Evolutionary conservation across 768 basidiomycete species (phyloP).

Genomic region (Roridomyces roridus): DNA sequence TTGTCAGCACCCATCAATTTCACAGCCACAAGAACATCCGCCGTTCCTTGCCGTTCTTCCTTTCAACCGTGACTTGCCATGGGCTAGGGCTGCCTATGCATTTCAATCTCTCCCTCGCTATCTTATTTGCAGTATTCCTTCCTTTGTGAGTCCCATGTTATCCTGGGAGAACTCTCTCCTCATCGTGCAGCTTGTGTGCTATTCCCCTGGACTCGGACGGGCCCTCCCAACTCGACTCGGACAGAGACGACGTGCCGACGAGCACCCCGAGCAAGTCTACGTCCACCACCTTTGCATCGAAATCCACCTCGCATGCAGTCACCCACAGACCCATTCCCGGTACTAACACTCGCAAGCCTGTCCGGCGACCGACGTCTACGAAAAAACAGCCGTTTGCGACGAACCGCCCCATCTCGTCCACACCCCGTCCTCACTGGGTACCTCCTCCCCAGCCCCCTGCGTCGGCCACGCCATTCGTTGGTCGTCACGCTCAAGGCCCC

Average conservation of each 20-base stretch:
- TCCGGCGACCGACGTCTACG: neutral
- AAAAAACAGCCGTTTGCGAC: neutral
- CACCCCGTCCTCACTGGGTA: slow-evolving; percentile 8
- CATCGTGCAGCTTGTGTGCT: neutral
- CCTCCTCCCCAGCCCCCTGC: slow-evolving; percentile 15
- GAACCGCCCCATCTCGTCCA: neutral
- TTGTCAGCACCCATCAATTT: too few relatives aligned
- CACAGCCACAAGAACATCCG: too few relatives aligned
- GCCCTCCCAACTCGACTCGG: too few relatives aligned
- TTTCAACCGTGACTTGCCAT: too few relatives aligned
- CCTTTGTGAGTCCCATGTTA: too few relatives aligned
- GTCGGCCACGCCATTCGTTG: slow-evolving; percentile 15
- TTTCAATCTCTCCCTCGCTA: too few relatives aligned
- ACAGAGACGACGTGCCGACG: too few relatives aligned
- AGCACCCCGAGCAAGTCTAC: too few relatives aligned
- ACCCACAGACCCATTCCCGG: slow-evolving; percentile 13
- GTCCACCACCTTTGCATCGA: neutral
- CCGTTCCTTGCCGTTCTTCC: too few relatives aligned
- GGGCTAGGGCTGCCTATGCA: too few relatives aligned
- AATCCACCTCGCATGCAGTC: neutral
- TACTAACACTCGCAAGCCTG: neutral
- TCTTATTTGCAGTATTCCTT: too few relatives aligned
- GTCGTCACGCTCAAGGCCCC: slow-evolving; percentile 34
- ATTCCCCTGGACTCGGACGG: neutral
- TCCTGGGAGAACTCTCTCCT: neutral